Conservation (phyloP, 2,329 filamentous ascomycete species). For the Fusarium secorum region DNA sequence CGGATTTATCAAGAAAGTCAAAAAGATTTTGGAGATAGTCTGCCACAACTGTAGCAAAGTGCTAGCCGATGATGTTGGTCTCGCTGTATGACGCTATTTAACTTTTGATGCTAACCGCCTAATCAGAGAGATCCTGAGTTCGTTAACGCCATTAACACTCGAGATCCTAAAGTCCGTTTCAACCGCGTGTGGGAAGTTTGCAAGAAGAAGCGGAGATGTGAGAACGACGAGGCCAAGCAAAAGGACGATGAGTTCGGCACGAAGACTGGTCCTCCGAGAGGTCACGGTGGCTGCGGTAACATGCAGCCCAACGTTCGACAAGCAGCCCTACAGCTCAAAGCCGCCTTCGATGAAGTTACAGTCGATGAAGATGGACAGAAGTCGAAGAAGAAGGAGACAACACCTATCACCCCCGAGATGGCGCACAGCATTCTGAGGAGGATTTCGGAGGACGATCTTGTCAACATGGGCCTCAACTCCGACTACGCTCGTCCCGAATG, state of each 20-base stretch:
- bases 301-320: constrained; percentile 87
- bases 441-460: constrained; percentile 82
- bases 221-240: constrained; percentile 76
- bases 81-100: constrained; percentile 62
- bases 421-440: constrained; percentile 86
- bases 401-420: constrained; percentile 81
- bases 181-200: constrained; percentile 91
- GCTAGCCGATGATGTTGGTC: constrained; percentile 96
- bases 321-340: constrained; percentile 83
- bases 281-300: constrained; percentile 94
- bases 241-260: constrained; percentile 73
- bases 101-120: constrained; percentile 67
- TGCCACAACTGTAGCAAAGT: constrained; percentile 99
- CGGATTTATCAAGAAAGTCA: constrained; percentile 98
- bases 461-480: constrained; percentile 88
- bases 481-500: constrained; percentile 97
- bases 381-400: constrained; percentile 77
- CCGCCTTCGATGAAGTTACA: constrained; percentile 73
- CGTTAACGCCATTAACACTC: constrained; percentile 78
- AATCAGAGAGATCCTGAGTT: constrained; percentile 84
- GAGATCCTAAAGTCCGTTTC: constrained; percentile 95
- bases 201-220: constrained; percentile 86
- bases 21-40: constrained; percentile 98
- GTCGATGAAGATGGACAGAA: constrained; percentile 73
- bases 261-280: constrained; percentile 60